Base-by-base conservation (phyloP, 2,329 filamentous ascomycete genomes). In the Aspergillus clavatus region DNA sequence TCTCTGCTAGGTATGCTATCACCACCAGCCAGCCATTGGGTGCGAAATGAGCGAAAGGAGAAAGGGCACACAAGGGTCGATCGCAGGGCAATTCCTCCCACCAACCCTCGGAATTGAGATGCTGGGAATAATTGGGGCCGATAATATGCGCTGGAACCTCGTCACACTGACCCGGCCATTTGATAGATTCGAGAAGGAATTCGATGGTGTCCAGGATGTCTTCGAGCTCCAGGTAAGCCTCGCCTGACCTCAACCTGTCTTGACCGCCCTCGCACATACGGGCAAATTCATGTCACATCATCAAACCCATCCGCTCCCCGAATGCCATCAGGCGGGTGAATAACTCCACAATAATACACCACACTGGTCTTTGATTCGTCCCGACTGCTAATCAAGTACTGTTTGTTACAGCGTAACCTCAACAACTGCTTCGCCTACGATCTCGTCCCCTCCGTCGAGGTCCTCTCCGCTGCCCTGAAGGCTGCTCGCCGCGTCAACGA, bases 391-490 rank as follows among this genome's bases (percentile, higher is more conserved):
- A 59, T 39, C 29, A 40, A 36, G 12, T 36, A 23, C 24, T 40
- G 28, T 18, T 21, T 35, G 44, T 26, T 43, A 55, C 67, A 89
- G 81, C 87, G 89, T 73, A 95, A 95, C 79, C 80, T 95, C 68
- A 98, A 98, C 85, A 98, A 98, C 78, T 91, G 89, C 70, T 98
- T 98, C 76, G 93, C 93, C 68, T 98, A 98, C 84, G 93, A 98
- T 84, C 86, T 98, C 66, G 93, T 98, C 58, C 93, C 94, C 66
- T 93, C 91, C 36, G 84, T 91, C 55, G 83, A 87, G 60, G 93
- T 98, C 68, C 81, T 96, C 72, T 82, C 82, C 63, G 90, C 93
- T 63, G 93, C 93, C 55, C 82, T 98, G 63, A 89, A 86, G 75
- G 93, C 93, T 62, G 93, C 93, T 59, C 82, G 93, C 72, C 82